Evolutionary conservation across 2,329 filamentous ascomycete species (phyloP).

Genomic region (Rhinocladiella similis): DNA sequence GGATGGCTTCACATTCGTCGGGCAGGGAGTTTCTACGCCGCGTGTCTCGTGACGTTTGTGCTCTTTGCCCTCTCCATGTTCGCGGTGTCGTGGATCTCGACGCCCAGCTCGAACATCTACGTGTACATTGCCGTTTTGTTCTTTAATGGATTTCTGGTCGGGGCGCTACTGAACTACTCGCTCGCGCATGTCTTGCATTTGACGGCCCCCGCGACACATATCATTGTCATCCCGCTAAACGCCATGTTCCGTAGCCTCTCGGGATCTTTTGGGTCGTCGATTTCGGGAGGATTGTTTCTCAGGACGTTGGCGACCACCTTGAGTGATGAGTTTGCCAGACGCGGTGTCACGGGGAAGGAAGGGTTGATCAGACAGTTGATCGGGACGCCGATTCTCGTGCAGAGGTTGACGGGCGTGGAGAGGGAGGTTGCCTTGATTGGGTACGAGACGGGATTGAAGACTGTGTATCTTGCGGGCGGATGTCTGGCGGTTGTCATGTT

Average conservation of each 20-base stretch:
- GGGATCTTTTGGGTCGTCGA: slow-evolving; percentile 75
- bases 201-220: slow-evolving; percentile 65
- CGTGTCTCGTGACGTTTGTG: slow-evolving; percentile 60
- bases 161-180: slow-evolving; percentile 75
- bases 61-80: slow-evolving; percentile 64
- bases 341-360: slow-evolving; percentile 39
- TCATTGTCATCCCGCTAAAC: slow-evolving; percentile 72
- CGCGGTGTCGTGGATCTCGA: slow-evolving; percentile 57
- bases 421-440: slow-evolving; percentile 52
- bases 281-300: slow-evolving; percentile 74
- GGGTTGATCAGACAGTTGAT: slow-evolving; percentile 56
- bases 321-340: slow-evolving; percentile 56
- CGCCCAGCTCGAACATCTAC: slow-evolving; percentile 54
- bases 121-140: slow-evolving; percentile 53
- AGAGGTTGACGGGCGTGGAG: slow-evolving; percentile 50
- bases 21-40: slow-evolving; percentile 69
- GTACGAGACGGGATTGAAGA: slow-evolving; percentile 56
- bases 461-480: slow-evolving; percentile 54
- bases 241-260: slow-evolving; percentile 81
- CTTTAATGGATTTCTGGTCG: slow-evolving; percentile 70
- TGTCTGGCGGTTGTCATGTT: slow-evolving; percentile 51
- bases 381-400: slow-evolving; percentile 60
- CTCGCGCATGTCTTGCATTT: slow-evolving; percentile 78
- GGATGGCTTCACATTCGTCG: slow-evolving; percentile 76
- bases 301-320: slow-evolving; percentile 60